A percentile compares a stretch with the other conserved stretches of the same genome.
phyloP scores from a whole-genome alignment of 2,329 filamentous ascomycete species.

The Cladosporium colombiae region DNA sequence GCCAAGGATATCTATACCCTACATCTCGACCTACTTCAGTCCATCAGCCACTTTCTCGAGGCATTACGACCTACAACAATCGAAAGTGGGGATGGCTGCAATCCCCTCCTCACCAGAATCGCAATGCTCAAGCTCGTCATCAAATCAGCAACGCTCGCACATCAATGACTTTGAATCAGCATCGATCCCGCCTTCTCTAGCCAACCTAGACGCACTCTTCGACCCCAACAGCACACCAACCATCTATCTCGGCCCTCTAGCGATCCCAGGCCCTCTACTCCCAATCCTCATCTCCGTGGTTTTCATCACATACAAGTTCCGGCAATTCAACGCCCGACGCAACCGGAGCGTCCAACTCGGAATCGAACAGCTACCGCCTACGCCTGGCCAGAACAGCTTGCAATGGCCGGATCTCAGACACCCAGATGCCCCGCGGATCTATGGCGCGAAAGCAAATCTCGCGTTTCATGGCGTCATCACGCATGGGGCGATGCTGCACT shows the following conservation, averaged over 20 bases:
- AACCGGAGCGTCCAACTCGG: background rate
- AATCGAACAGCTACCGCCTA: background rate
- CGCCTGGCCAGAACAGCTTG: background rate
- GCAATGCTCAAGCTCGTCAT: too few relatives aligned
- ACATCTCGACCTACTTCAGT: background rate
- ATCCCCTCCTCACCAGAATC: too few relatives aligned
- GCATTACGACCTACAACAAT: too few relatives aligned
- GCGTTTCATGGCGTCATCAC: background rate
- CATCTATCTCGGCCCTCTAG: background rate
- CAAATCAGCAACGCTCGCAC: background rate
- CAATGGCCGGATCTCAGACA: background rate
- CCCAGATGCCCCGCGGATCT: background rate
- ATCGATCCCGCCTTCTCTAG: background rate
- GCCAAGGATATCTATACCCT: background rate
- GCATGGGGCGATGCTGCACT: background rate
- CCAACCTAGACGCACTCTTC: background rate
- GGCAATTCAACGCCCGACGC: background rate
- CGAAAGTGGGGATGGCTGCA: background rate
- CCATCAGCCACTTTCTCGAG: background rate
- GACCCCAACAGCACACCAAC: background rate
- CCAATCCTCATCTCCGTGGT: background rate
- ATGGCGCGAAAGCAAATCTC: background rate
- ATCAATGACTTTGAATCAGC: background rate
- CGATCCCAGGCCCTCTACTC: background rate
- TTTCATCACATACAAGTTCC: background rate